Evolutionary conservation across 495 filamentous ascomycete genomes (phyloP).

Genomic region (Baudoinia panamericana): DNA sequence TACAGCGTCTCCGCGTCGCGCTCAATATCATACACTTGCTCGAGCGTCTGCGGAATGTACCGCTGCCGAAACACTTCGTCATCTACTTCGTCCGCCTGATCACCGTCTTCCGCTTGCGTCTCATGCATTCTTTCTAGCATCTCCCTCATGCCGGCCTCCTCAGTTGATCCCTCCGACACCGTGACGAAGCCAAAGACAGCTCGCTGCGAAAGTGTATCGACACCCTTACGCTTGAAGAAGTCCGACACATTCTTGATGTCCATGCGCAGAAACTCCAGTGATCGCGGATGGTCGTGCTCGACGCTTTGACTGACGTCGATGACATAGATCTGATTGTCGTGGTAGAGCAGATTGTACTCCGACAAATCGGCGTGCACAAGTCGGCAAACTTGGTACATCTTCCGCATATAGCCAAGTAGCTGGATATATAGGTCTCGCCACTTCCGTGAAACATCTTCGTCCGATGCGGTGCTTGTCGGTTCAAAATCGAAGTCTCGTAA

Average conservation of each 20-base stretch:
- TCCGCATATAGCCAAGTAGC: constrained; percentile 75
- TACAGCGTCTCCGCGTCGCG: constrained; percentile 68
- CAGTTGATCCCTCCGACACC: constrained; percentile 37
- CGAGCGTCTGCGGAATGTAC: constrained; percentile 84
- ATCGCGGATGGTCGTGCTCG: constrained; percentile 87
- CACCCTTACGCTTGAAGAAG: constrained; percentile 76
- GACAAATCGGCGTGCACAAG: constrained; percentile 93
- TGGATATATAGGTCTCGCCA: constrained; percentile 73
- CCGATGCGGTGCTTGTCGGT: constrained; percentile 26
- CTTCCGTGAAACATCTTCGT: constrained; percentile 41
- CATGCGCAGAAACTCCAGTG: constrained; percentile 86
- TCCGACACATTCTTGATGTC: constrained; percentile 92
- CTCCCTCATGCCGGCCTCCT: constrained; percentile 34
- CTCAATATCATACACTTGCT: constrained; percentile 93
- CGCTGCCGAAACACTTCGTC: constrained; percentile 87
- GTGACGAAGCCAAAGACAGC: constrained; percentile 70
- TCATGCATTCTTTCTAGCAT: constrained; percentile 40
- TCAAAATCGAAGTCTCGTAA: constrained; percentile 55
- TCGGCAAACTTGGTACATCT: constrained; percentile 76
- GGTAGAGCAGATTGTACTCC: constrained; percentile 93
- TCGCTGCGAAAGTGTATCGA: constrained; percentile 62
- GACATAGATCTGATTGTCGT: constrained; percentile 70
- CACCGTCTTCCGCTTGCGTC: constrained; percentile 31
- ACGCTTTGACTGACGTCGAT: constrained; percentile 97
- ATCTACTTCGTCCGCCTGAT: constrained; percentile 42